Percentiles rank a stretch among this genome's conserved stretches.
Evolutionary conservation across 2,329 filamentous ascomycete species (phyloP).

Genomic region (Aspergillus sp.): DNA sequence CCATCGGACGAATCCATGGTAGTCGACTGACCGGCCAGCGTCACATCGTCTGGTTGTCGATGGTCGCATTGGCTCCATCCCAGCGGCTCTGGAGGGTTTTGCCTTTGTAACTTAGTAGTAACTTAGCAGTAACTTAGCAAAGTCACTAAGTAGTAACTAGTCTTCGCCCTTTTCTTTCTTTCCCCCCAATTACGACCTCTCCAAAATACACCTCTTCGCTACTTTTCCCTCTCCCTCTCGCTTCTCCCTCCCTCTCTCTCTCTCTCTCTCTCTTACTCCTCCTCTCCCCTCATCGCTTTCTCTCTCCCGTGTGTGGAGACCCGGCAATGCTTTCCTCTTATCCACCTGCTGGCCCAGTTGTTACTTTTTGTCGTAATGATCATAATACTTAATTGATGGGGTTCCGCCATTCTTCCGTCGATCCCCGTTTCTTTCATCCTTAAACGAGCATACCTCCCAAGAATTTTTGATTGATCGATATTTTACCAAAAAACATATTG

Average conservation of each 20-base stretch:
- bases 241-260: slow-evolving; percentile 3
- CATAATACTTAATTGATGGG: slow-evolving; percentile 18
- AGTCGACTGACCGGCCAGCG: slow-evolving; percentile 27
- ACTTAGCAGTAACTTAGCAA: too few relatives aligned
- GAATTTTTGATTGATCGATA: too few relatives aligned
- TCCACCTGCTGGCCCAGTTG: slow-evolving; percentile 30
- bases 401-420: slow-evolving; percentile 1
- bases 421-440: neutral
- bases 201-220: neutral
- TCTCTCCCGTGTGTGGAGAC: slow-evolving; percentile 19
- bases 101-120: neutral
- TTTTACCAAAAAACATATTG: too few relatives aligned
- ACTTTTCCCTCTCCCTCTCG: slow-evolving; percentile 7
- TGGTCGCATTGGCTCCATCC: slow-evolving; percentile 35
- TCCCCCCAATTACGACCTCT: neutral
- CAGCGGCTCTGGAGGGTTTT: slow-evolving; percentile 12
- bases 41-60: slow-evolving; percentile 38
- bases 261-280: slow-evolving; percentile 8
- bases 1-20: slow-evolving; percentile 7
- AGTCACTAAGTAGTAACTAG: too few relatives aligned
- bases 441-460: neutral
- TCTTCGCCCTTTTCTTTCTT: neutral
- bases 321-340: slow-evolving; percentile 16
- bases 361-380: slow-evolving; percentile 15
- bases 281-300: slow-evolving; percentile 5